A percentile compares a stretch with the other conserved stretches of the same genome.
Evolutionary conservation across 495 filamentous ascomycete genomes (phyloP).

Genomic region (Collariella sp.): DNA sequence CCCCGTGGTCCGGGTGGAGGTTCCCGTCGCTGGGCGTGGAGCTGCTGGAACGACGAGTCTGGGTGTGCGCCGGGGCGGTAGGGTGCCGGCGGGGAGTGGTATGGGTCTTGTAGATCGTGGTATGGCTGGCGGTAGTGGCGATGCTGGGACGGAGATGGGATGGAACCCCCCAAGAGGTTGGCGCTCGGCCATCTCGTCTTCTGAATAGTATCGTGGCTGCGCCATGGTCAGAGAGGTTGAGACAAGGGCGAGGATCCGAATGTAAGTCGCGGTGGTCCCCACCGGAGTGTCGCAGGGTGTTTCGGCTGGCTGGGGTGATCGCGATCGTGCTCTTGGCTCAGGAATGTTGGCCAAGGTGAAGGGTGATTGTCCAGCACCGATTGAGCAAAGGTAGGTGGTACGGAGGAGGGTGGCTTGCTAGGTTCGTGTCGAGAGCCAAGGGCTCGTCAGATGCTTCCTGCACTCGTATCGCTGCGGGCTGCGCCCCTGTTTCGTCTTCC

Average conservation of each 20-base stretch:
- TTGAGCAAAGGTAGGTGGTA: neutral
- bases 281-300: conserved; percentile 7
- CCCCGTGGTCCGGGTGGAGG: conserved; percentile 6
- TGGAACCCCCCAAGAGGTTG: conserved; percentile 28
- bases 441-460: neutral
- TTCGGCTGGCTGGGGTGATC: neutral
- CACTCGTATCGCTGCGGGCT: conserved; percentile 13
- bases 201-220: conserved; percentile 21
- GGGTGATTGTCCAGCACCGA: neutral
- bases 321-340: neutral
- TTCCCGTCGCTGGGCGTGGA: conserved; percentile 32
- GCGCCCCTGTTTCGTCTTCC: conserved; percentile 5
- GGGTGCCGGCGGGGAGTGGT: conserved; percentile 19
- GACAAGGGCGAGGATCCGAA: conserved; percentile 1
- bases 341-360: neutral
- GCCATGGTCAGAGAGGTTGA: conserved; percentile 16
- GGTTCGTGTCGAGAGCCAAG: neutral
- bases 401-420: neutral
- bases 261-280: neutral
- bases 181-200: conserved; percentile 33
- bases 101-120: conserved; percentile 20
- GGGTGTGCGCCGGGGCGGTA: conserved; percentile 33
- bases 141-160: conserved; percentile 10
- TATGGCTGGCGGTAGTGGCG: conserved; percentile 13
- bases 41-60: conserved; percentile 34